Percentiles rank a stretch among this genome's conserved stretches.
Evolutionary conservation across 2,329 filamentous ascomycete species (phyloP).

Genomic region (Juglanconis juglandina): DNA sequence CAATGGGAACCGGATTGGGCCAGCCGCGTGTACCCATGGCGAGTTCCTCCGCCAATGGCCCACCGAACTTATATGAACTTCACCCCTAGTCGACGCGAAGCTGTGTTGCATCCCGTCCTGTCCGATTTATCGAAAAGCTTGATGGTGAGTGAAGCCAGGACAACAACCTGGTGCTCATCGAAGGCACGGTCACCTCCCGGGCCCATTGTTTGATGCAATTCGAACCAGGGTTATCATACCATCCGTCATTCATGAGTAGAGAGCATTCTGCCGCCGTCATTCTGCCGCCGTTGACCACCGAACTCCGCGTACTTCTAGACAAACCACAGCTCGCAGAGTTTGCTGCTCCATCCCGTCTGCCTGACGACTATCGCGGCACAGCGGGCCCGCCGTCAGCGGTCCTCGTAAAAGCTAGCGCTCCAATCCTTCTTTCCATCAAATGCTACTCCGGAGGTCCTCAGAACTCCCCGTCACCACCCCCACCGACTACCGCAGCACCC

Average conservation of each 20-base stretch:
- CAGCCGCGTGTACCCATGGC: neutral
- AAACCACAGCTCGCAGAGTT: neutral
- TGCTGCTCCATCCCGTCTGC: neutral
- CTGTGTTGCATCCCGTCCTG: neutral
- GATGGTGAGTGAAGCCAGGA: too few relatives aligned
- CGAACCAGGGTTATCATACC: constrained; percentile 22
- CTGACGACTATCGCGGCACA: neutral
- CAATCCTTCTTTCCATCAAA: neutral
- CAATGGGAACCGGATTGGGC: neutral
- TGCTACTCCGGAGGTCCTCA: constrained; percentile 26
- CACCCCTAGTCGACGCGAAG: neutral
- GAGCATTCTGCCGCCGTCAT: constrained; percentile 1
- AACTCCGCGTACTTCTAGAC: neutral
- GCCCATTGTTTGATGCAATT: too few relatives aligned
- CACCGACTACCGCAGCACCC: constrained; percentile 63
- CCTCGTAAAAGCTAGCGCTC: neutral
- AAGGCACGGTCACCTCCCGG: neutral
- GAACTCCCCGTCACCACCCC: constrained; percentile 59
- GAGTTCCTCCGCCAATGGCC: constrained; percentile 9
- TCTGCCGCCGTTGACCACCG: neutral
- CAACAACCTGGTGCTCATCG: neutral
- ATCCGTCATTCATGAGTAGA: constrained; percentile 20
- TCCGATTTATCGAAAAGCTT: neutral
- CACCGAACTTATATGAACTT: neutral
- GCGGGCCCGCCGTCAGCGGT: neutral